Percentiles rank a stretch among this genome's conserved stretches.
phyloP scores from a whole-genome alignment of 2,329 filamentous ascomycete species.

The Diplodia seriata region DNA sequence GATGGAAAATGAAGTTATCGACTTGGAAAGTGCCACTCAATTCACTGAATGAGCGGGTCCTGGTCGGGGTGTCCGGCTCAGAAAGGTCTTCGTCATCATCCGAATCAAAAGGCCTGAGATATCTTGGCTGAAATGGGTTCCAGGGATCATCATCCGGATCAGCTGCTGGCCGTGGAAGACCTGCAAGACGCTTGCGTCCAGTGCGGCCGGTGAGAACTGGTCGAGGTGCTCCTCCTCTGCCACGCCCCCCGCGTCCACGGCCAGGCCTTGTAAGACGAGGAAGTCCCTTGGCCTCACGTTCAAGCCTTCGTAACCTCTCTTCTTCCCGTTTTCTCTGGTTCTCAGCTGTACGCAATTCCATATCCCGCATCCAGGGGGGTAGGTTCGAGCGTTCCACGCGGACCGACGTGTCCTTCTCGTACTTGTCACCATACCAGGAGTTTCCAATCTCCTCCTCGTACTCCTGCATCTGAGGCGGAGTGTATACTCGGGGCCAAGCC shows the following conservation, averaged over 20 bases:
- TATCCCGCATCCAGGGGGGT: slow-evolving; percentile 29
- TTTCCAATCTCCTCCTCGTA: slow-evolving; percentile 36
- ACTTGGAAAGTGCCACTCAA: slow-evolving; percentile 13
- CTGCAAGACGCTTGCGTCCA: slow-evolving; percentile 28
- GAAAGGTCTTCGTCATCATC: not conserved
- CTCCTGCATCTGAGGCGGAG: slow-evolving; percentile 43
- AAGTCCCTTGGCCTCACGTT: slow-evolving; percentile 11
- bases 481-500: slow-evolving; percentile 44
- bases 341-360: slow-evolving; percentile 23
- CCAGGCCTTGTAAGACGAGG: slow-evolving; percentile 5
- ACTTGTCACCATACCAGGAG: slow-evolving; percentile 31
- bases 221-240: slow-evolving; percentile 11
- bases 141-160: slow-evolving; percentile 20
- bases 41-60: not conserved
- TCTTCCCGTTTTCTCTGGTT: slow-evolving; percentile 32
- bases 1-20: slow-evolving; percentile 28
- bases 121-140: slow-evolving; percentile 21
- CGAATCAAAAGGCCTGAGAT: not conserved
- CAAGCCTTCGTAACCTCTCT: slow-evolving; percentile 8
- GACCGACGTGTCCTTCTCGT: slow-evolving; percentile 42
- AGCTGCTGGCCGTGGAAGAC: slow-evolving; percentile 18
- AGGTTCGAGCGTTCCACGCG: slow-evolving; percentile 35
- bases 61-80: not conserved
- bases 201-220: slow-evolving; percentile 26
- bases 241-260: slow-evolving; percentile 20